Conservation (phyloP, 257 asterid species). For the Leptodermis oblonga region DNA sequence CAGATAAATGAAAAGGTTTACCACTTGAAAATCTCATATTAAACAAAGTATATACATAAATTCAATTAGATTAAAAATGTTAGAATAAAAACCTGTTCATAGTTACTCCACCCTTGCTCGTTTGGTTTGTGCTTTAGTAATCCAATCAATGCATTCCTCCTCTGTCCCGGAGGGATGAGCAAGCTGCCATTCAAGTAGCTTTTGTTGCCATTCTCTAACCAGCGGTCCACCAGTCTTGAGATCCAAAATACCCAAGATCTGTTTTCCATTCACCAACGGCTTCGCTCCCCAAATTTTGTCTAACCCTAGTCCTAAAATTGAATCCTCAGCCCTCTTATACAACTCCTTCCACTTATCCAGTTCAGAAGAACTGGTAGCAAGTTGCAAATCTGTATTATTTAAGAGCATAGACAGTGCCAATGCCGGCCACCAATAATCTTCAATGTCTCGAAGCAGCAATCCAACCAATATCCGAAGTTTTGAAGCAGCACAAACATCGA, state of each 20-base stretch:
- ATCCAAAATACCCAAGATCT: constrained; percentile 54
- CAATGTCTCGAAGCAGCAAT: constrained; percentile 66
- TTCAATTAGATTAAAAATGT: no score
- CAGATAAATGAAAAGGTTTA: no score
- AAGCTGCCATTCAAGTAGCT: constrained; percentile 75
- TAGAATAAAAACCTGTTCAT: no score
- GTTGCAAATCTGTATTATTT: no score
- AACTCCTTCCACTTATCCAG: constrained; percentile 37
- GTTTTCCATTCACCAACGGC: constrained; percentile 67
- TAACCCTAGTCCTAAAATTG: constrained; percentile 51
- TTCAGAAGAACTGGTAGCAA: constrained; percentile 25
- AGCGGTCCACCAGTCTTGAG: constrained; percentile 69
- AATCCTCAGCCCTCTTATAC: constrained; percentile 39
- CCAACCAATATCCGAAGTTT: constrained; percentile 66
- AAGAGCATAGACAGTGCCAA: constrained; percentile 55
- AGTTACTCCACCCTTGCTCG: no score
- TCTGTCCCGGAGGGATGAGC: constrained; percentile 65
- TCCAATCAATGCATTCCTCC: constrained; percentile 69
- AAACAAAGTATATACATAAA: no score
- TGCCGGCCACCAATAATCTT: constrained; percentile 73
- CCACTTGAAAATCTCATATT: no score
- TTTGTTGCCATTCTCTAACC: constrained; percentile 76
- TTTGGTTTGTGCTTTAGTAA: constrained; percentile 53
- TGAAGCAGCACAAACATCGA: constrained; percentile 49
- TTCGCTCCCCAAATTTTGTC: constrained; percentile 77